A percentile compares a stretch with the other conserved stretches of the same genome.
Conservation (phyloP, 164 flowering plant species). For the Piper longum region DNA sequence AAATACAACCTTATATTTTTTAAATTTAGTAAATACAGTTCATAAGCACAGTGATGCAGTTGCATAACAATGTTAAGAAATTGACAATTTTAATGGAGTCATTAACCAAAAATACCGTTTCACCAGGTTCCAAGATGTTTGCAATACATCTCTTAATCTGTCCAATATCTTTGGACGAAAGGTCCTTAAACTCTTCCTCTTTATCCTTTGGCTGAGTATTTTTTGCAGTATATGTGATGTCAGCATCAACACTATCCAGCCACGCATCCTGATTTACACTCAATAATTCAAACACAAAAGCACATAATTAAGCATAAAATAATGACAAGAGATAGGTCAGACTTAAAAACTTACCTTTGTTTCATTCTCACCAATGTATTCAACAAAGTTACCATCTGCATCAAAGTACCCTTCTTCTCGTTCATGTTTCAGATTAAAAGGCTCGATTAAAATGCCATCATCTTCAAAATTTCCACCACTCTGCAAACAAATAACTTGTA, state of each 20-base stretch:
- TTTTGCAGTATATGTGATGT: constrained; percentile 25
- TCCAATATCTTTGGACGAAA: constrained; percentile 61
- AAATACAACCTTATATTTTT: no score
- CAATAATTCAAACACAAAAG: background rate
- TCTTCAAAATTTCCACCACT: constrained; percentile 47
- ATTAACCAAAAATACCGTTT: constrained; percentile 39
- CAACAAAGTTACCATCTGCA: constrained; percentile 70
- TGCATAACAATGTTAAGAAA: no score
- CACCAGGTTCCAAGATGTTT: constrained; percentile 67
- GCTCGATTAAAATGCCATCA: constrained; percentile 70
- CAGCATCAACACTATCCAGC: constrained; percentile 78
- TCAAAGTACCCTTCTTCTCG: constrained; percentile 96
- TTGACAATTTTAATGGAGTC: background rate
- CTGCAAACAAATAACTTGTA: constrained; percentile 29
- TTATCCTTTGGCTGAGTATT: constrained; percentile 5
- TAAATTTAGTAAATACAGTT: no score
- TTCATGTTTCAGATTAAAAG: constrained; percentile 76
- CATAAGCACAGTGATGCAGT: no score
- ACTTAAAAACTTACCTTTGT: constrained; percentile 38
- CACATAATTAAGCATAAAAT: background rate
- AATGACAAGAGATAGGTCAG: constrained; percentile 1
- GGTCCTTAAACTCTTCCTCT: constrained; percentile 35
- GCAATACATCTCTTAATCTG: constrained; percentile 78
- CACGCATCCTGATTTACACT: constrained; percentile 70
- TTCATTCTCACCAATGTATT: constrained; percentile 50